Percentiles rank a stretch among this genome's conserved stretches.
phyloP scores from a whole-genome alignment of 2,329 filamentous ascomycete genomes.

The Dothideomycetes sp. region DNA sequence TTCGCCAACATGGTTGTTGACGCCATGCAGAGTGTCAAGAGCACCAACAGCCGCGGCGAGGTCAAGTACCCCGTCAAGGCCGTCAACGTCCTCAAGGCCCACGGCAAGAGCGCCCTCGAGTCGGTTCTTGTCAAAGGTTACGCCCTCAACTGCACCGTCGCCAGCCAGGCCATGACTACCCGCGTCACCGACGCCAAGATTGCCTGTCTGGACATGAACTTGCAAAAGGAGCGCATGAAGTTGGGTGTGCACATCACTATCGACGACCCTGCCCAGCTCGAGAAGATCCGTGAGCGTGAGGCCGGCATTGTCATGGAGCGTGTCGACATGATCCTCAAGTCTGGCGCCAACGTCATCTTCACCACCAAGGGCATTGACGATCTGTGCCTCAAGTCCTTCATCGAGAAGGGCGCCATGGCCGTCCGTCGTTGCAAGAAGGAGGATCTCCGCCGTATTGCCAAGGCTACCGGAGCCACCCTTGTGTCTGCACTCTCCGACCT shows the following conservation, averaged over 20 bases:
- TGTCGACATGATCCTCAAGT: conserved; percentile 95
- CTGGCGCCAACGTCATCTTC: conserved; percentile 89
- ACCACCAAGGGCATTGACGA: conserved; percentile 99
- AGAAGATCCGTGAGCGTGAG: conserved; percentile 92
- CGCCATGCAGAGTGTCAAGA: conserved; percentile 89
- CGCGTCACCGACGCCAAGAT: conserved; percentile 91
- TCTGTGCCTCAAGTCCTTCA: conserved; percentile 83
- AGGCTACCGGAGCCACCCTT: conserved; percentile 86
- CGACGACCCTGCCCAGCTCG: conserved; percentile 91
- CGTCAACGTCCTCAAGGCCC: conserved; percentile 96
- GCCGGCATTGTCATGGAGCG: conserved; percentile 87
- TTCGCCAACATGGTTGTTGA: conserved; percentile 97
- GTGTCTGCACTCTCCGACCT: conserved; percentile 90
- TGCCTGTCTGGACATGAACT: conserved; percentile 91
- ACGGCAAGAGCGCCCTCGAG: conserved; percentile 85
- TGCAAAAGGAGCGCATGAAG: conserved; percentile 99
- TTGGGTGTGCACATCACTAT: conserved; percentile 96
- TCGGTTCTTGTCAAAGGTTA: conserved; percentile 92
- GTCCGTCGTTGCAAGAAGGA: conserved; percentile 98
- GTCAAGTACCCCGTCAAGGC: conserved; percentile 97
- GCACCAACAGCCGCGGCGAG: conserved; percentile 81
- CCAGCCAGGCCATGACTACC: conserved; percentile 95
- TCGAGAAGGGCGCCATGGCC: conserved; percentile 92
- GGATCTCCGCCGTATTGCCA: conserved; percentile 89
- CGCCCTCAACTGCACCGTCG: conserved; percentile 95